Base-by-base conservation (phyloP, 306 rosid genomes). In the Amphicarpaea edgeworthii region DNA sequence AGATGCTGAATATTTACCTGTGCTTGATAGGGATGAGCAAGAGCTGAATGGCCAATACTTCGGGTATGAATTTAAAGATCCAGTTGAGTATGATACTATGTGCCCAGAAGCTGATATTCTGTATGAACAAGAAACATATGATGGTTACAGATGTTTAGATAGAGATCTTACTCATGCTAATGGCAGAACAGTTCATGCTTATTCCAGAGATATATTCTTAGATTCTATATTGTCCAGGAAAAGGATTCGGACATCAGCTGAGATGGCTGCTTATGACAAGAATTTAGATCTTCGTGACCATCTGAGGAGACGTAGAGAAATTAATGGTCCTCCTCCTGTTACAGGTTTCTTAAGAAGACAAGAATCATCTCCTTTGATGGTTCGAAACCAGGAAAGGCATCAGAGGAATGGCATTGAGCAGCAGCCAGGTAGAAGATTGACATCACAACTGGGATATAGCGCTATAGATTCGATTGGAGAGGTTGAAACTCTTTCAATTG, bases 261-360 rank as follows among this genome's bases (percentile, higher is more conserved):
- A 88, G 61, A 68, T 78, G 76, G 58, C 71, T 62, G 83, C 55
- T 30, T 73, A 70, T 72, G 90, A 81, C 67, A 28, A 73, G 58
- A 68, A 77, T n/a, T 68, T 73, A 32, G 97, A 90, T 86, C 88
- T 89, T 7, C 82, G 98, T 45, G 73, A 90, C 47, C 84, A 81
- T 83, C 87, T 95, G 69, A 85, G 83, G 54, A 92, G 92, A 67
- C 88, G 88, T 5, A 82, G 85, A 70, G 80, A 83, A 79, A 40
- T 45, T 54, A 72, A 77, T 32, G 83, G 60, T 70, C 40, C 58
- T 70, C 40, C 58, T 68, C 74, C 86, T 10, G 57, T 57, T 61
- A 15, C 88, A 8, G 82, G 83, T 68, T 72, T 82, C 50, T 78
- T 83, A 34, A 84, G 89, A 84, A 84, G 87, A 71, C 82, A 10